Conservation (phyloP, 108 stramenopile genomes). For the Fistulifera pelliculosa region DNA sequence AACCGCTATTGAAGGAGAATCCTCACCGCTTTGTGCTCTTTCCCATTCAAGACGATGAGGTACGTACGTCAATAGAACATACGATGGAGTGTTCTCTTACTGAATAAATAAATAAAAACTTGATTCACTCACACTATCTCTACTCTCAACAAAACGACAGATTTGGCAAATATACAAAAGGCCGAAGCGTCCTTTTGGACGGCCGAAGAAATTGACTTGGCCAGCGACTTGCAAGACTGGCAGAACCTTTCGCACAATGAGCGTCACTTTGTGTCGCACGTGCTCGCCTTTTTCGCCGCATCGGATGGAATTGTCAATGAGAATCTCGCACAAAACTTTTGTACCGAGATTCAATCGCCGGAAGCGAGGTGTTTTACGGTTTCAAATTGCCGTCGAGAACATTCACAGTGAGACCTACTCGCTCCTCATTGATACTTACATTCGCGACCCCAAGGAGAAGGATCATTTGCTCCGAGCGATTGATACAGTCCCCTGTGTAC, state of each 20-base stretch:
- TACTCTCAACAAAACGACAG: slow-evolving; percentile 12
- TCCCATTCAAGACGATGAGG: slow-evolving; percentile 96
- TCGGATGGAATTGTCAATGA: slow-evolving; percentile 99
- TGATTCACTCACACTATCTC: background rate
- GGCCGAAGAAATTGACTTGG: slow-evolving; percentile 98
- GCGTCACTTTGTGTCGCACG: slow-evolving; percentile 95
- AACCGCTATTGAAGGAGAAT: slow-evolving; percentile 77
- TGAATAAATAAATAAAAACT: background rate
- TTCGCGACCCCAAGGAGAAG: slow-evolving; percentile 82
- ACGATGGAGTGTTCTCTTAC: background rate
- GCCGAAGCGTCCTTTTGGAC: slow-evolving; percentile 99
- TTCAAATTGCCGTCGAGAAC: slow-evolving; percentile 99
- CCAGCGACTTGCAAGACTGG: slow-evolving; percentile 95
- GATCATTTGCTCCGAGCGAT: slow-evolving; percentile 81
- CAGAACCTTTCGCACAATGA: slow-evolving; percentile 85
- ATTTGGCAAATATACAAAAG: slow-evolving; percentile 98
- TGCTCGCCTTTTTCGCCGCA: slow-evolving; percentile 99
- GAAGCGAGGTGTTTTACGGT: slow-evolving; percentile 99
- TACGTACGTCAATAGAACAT: too few species aligned
- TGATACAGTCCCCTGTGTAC: slow-evolving; percentile 91
- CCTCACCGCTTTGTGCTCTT: slow-evolving; percentile 96
- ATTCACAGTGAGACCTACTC: slow-evolving; percentile 99
- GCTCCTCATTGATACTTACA: slow-evolving; percentile 98
- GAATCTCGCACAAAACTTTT: slow-evolving; percentile 96
- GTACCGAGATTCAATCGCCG: slow-evolving; percentile 89